These are phyloP conservation scores for Ceratobasidium theobromae DNA, from an alignment of 1,284 basidiomycete species.

Conservation along the genomic window DNA sequence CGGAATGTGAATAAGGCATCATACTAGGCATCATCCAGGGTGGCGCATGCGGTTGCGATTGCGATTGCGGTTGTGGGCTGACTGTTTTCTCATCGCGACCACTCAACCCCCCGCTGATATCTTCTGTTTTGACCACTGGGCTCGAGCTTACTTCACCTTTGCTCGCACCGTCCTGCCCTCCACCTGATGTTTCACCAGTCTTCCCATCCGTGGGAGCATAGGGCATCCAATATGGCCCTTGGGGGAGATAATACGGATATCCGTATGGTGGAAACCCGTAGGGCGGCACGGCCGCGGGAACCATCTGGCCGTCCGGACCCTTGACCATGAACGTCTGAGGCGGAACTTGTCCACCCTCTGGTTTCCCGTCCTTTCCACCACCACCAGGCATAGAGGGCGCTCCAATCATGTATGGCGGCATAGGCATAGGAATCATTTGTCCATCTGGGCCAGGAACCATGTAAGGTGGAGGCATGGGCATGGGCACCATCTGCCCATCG, in stretches of 20 bases:
- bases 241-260: slow-evolving; percentile 22
- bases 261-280: slow-evolving; percentile 25
- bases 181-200: not conserved
- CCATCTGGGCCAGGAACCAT: slow-evolving; percentile 23
- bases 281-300: slow-evolving; percentile 5
- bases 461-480: slow-evolving; percentile 15
- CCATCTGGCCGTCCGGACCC: slow-evolving; percentile 22
- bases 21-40: slow-evolving; percentile 16
- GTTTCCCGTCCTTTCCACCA: slow-evolving; percentile 24
- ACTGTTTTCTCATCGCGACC: slow-evolving; percentile 14
- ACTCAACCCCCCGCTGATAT: not conserved
- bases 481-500: slow-evolving; percentile 21
- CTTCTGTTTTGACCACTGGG: slow-evolving; percentile 4
- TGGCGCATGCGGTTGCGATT: not conserved
- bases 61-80: slow-evolving; percentile 12
- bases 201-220: slow-evolving; percentile 7
- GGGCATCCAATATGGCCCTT: slow-evolving; percentile 27
- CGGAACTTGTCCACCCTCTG: not conserved
- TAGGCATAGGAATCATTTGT: slow-evolving; percentile 20
- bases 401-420: slow-evolving; percentile 25
- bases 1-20: not conserved
- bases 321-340: slow-evolving; percentile 16
- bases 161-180: no score
- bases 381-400: not conserved
- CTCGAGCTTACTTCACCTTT: not conserved